phyloP scores from a whole-genome alignment of 257 asterid species.

The Solanum okadae region DNA sequence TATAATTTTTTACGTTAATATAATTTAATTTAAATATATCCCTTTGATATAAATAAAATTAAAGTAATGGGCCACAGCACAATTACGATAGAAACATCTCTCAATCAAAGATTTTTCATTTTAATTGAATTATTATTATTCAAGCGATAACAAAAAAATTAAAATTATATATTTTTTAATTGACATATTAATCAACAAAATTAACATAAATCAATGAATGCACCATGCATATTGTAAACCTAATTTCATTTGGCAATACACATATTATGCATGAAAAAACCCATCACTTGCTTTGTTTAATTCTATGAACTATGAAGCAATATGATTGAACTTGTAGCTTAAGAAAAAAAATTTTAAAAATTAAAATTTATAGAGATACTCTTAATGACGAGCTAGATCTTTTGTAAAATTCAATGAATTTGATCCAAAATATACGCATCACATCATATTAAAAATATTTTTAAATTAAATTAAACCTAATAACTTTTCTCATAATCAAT shows the following conservation, averaged over 20 bases:
- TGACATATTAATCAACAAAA: background rate
- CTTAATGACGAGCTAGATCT: background rate
- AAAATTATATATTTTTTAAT: background rate
- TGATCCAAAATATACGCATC: no score
- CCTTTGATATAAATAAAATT: background rate
- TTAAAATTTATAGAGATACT: background rate
- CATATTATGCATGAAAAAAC: background rate
- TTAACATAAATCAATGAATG: background rate
- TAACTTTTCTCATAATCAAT: accelerated
- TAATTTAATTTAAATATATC: background rate
- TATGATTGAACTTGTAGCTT: no score
- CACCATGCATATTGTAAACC: background rate
- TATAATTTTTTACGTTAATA: background rate
- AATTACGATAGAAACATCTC: background rate
- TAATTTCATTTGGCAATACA: background rate
- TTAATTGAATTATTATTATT: background rate
- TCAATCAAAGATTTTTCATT: background rate
- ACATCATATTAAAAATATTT: no score
- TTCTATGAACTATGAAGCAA: no score
- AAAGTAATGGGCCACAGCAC: accelerated
- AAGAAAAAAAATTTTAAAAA: no score
- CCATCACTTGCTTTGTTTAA: background rate
- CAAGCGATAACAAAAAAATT: background rate
- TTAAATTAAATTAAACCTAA: no score
- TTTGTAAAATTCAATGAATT: background rate